phyloP scores from a whole-genome alignment of 345 rosid species.

The Lumnitzera littorea region DNA sequence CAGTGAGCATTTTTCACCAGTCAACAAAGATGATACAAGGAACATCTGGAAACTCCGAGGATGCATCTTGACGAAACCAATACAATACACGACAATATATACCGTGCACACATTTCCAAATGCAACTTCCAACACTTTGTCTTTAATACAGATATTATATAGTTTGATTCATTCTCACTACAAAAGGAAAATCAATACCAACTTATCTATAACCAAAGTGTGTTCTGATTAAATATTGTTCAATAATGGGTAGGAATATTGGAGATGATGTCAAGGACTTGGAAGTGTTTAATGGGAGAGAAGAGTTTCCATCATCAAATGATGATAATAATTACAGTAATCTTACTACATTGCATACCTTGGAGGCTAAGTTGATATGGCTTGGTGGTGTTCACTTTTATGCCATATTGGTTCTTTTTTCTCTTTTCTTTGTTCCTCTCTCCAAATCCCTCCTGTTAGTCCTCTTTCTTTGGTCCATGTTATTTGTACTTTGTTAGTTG shows the following conservation, averaged over 20 bases:
- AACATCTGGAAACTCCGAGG: too few species aligned
- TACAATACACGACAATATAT: too few species aligned
- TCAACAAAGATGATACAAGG: too few species aligned
- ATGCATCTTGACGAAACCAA: too few species aligned
- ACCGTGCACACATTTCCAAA: too few species aligned
- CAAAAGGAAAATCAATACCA: too few species aligned
- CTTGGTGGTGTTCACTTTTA: constrained; percentile 76
- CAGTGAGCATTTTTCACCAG: too few species aligned
- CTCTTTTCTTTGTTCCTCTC: constrained; percentile 50
- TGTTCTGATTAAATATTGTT: background rate
- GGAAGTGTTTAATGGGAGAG: constrained; percentile 27
- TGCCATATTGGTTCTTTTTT: constrained; percentile 28
- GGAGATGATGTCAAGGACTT: constrained; percentile 1
- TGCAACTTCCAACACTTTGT: too few species aligned
- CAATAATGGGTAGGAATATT: constrained; percentile 5
- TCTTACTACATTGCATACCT: constrained; percentile 10
- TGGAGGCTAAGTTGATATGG: constrained; percentile 49
- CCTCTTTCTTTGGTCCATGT: background rate
- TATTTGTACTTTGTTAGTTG: background rate
- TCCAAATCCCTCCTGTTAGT: constrained; percentile 39
- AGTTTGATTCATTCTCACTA: too few species aligned
- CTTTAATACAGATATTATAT: too few species aligned
- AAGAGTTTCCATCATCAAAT: constrained; percentile 30
- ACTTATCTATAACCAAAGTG: too few species aligned
- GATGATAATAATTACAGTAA: too few species aligned